Evolutionary conservation across 148 eudicot species (phyloP).

Genomic region (Vaccinium vitisidaea): DNA sequence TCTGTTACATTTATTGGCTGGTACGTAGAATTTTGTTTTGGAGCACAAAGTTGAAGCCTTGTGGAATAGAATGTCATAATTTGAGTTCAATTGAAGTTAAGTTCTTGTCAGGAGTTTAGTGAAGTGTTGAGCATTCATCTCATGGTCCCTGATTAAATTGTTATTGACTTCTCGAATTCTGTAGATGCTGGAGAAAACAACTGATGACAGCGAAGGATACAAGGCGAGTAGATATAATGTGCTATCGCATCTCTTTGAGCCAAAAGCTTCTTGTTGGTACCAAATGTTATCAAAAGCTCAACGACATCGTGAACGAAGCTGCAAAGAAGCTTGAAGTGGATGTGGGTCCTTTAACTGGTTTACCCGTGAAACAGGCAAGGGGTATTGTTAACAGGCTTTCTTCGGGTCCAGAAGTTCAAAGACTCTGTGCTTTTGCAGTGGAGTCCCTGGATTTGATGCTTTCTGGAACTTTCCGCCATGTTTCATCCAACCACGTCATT

Average conservation of each 20-base stretch:
- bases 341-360: conserved; percentile 72
- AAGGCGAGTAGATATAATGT: conserved; percentile 75
- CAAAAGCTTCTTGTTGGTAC: conserved; percentile 70
- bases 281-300: conserved; percentile 45
- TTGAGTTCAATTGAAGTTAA: neutral
- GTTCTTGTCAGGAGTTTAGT: neutral
- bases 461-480: conserved; percentile 2
- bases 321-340: conserved; percentile 71
- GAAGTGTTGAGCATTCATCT: neutral
- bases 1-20: neutral
- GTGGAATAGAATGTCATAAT: neutral
- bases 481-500: conserved; percentile 13
- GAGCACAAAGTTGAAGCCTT: neutral
- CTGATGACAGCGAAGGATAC: conserved; percentile 69
- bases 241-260: conserved; percentile 72
- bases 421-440: conserved; percentile 64
- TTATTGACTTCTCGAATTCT: neutral
- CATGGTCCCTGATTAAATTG: neutral
- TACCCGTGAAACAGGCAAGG: conserved; percentile 70
- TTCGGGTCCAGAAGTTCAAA: conserved; percentile 73
- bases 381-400: conserved; percentile 89
- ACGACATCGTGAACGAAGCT: conserved; percentile 55
- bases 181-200: conserved; percentile 86
- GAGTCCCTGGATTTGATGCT: conserved; percentile 49
- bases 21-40: neutral